Percentiles rank a stretch among this genome's conserved stretches.
phyloP scores from a whole-genome alignment of 2,329 filamentous ascomycete genomes.

The Fusarium sp. region DNA sequence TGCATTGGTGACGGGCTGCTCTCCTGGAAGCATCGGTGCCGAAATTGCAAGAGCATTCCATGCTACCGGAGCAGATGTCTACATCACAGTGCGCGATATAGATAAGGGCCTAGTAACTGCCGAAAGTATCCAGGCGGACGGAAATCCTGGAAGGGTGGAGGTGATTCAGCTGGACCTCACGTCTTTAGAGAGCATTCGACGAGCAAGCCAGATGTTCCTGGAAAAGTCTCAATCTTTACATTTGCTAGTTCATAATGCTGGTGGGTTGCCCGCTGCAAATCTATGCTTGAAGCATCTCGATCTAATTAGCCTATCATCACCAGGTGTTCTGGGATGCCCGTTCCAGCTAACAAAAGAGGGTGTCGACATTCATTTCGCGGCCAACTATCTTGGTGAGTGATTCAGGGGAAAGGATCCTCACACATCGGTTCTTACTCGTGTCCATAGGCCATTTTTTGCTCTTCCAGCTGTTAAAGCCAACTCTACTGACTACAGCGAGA shows the following conservation, averaged over 20 bases:
- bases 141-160: slow-evolving; percentile 3
- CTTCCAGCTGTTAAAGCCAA: slow-evolving; percentile 1
- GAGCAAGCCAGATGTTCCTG: neutral
- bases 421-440: neutral
- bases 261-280: neutral
- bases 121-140: neutral
- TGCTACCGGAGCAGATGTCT: slow-evolving; percentile 4
- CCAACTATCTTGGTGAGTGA: slow-evolving; percentile 3
- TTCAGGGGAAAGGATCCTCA: accelerated
- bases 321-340: neutral
- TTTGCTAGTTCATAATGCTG: neutral
- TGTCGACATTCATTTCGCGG: slow-evolving; percentile 8
- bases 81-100: neutral
- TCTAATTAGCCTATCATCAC: neutral
- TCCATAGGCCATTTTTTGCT: slow-evolving; percentile 8
- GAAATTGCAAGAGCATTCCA: slow-evolving; percentile 2
- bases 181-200: slow-evolving; percentile 7
- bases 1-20: slow-evolving; percentile 12
- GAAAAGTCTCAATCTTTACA: slow-evolving; percentile 1
- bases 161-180: slow-evolving; percentile 5
- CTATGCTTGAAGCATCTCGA: no score
- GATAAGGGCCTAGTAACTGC: neutral
- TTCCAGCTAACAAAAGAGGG: neutral
- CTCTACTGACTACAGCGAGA: neutral
- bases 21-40: slow-evolving; percentile 4